Conservation (phyloP, 345 rosid species). For the Citrus glauca region DNA sequence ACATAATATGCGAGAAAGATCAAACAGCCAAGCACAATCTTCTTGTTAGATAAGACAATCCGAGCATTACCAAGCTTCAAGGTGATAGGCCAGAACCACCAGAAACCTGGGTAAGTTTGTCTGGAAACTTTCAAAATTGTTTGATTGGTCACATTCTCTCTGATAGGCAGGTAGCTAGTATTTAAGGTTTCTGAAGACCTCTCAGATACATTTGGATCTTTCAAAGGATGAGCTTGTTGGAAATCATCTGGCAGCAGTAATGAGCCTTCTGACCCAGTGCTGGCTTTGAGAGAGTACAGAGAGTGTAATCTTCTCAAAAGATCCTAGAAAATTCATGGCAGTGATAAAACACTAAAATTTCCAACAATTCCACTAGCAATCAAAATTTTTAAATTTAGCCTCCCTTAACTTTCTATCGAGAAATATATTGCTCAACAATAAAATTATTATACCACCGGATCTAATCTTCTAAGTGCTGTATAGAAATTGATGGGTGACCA, state of each 20-base stretch:
- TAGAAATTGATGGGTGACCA: not conserved
- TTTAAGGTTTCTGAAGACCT: slow-evolving; percentile 21
- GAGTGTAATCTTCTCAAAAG: slow-evolving; percentile 75
- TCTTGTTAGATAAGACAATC: slow-evolving; percentile 44
- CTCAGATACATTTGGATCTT: slow-evolving; percentile 26
- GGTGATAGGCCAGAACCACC: slow-evolving; percentile 60
- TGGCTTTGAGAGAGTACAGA: slow-evolving; percentile 35
- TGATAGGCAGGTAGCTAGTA: slow-evolving; percentile 15
- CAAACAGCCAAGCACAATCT: slow-evolving; percentile 52
- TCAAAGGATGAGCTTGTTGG: slow-evolving; percentile 22
- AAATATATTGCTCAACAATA: not conserved
- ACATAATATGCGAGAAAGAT: slow-evolving; percentile 45
- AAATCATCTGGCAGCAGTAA: slow-evolving; percentile 11
- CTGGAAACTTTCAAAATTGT: slow-evolving; percentile 38
- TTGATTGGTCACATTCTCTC: slow-evolving; percentile 24
- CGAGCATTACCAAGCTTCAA: slow-evolving; percentile 49
- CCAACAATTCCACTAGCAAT: not conserved
- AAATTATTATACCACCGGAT: not conserved
- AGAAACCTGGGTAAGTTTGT: slow-evolving; percentile 26
- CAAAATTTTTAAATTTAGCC: not conserved
- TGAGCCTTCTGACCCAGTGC: slow-evolving; percentile 24
- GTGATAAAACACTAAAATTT: not conserved
- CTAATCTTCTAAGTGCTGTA: not conserved
- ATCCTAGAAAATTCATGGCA: slow-evolving; percentile 35
- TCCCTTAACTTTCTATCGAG: not conserved